Conservation (phyloP, 1,284 basidiomycete species). For the Exobasidium cylindrosporum region DNA sequence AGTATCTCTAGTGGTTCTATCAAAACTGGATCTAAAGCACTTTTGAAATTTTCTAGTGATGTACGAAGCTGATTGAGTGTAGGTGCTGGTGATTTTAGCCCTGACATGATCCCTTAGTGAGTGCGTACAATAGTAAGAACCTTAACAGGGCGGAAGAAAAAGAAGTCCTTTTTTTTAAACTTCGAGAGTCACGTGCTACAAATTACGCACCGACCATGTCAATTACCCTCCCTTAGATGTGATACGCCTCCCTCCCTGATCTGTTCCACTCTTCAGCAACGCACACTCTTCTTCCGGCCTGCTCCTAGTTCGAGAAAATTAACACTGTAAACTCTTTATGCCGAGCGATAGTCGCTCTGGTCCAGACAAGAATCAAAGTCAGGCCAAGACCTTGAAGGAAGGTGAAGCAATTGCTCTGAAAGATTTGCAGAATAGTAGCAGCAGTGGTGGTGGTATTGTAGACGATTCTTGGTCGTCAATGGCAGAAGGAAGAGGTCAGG, state of each 20-base stretch:
- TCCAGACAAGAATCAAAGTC: not conserved
- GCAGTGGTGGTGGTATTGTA: not conserved
- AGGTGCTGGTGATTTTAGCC: conserved; percentile 8
- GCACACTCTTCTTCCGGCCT: no score
- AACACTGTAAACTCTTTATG: not conserved
- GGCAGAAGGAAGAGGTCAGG: not conserved
- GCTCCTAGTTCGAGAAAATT: no score
- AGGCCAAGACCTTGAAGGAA: not conserved
- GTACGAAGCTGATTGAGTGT: not conserved
- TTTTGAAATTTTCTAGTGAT: not conserved
- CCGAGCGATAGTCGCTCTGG: not conserved
- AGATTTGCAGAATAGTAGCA: no score
- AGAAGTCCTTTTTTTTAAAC: no score
- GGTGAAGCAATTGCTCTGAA: not conserved
- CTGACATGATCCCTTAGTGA: not conserved
- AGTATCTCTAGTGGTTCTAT: not conserved
- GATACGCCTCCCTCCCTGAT: no score
- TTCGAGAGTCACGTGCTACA: not conserved
- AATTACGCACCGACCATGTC: not conserved
- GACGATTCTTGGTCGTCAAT: not conserved
- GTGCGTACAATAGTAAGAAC: not conserved
- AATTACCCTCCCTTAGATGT: no score
- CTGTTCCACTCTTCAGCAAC: no score
- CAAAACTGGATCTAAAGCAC: conserved; percentile 1
- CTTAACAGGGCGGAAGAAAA: no score